Evolutionary conservation across 306 rosid genomes (phyloP).

Genomic region (Cucumis hystrix): DNA sequence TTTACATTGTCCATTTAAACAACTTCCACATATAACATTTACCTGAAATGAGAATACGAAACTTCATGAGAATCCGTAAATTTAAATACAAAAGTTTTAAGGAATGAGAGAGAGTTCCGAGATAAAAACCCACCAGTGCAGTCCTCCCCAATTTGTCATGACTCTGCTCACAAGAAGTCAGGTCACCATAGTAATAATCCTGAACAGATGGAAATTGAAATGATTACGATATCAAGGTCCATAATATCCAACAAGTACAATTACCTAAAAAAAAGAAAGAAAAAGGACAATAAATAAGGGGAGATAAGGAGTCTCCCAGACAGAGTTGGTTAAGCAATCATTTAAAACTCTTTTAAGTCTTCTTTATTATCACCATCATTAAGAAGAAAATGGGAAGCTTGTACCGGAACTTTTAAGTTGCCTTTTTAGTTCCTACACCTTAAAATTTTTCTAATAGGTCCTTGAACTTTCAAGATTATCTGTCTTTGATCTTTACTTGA

Average conservation of each 20-base stretch:
- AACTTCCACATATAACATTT: slow-evolving; percentile 66
- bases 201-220: slow-evolving; percentile 19
- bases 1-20: slow-evolving; percentile 62
- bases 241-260: background rate
- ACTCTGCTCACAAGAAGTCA: slow-evolving; percentile 56
- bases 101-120: slow-evolving; percentile 2
- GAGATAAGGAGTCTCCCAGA: background rate
- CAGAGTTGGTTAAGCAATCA: background rate
- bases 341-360: background rate
- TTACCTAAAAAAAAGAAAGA: background rate
- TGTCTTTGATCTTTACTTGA: background rate
- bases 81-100: background rate
- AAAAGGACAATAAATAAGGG: too few relatives aligned
- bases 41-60: slow-evolving; percentile 38
- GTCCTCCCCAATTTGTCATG: slow-evolving; percentile 85
- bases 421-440: background rate
- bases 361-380: background rate
- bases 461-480: background rate
- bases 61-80: background rate
- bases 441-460: background rate
- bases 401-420: background rate
- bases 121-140: slow-evolving; percentile 55
- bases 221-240: background rate
- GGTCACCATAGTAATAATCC: slow-evolving; percentile 81
- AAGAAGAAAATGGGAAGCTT: background rate